Evolutionary conservation across 257 asterid genomes (phyloP).

Genomic region (Thymus mandschuricus): DNA sequence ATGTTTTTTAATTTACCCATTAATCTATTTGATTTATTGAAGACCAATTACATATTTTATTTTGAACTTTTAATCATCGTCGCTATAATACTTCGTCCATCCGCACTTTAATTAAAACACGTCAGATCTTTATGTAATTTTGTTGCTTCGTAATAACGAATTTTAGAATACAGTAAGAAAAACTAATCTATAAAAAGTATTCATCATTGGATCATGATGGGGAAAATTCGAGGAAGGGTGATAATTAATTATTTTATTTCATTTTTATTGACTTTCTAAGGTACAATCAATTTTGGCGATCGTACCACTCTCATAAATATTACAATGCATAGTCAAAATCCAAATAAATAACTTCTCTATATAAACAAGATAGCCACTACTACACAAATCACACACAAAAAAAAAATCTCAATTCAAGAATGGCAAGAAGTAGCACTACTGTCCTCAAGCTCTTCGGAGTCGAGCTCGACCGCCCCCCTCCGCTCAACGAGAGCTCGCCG

Average conservation of each 20-base stretch:
- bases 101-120: no score
- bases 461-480: constrained; percentile 43
- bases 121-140: no score
- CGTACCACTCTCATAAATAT: constrained; percentile 30
- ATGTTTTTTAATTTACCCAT: no score
- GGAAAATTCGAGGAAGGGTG: no score
- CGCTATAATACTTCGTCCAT: no score
- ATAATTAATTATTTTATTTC: not conserved
- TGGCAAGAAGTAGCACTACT: constrained; percentile 39
- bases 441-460: constrained; percentile 63
- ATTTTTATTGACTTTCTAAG: constrained; percentile 32
- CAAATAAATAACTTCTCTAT: constrained; percentile 25
- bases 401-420: constrained; percentile 25
- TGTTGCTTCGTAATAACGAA: no score
- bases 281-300: constrained; percentile 29
- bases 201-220: no score
- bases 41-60: no score
- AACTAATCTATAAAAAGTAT: no score
- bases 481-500: constrained; percentile 38
- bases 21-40: no score
- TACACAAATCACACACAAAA: constrained; percentile 28
- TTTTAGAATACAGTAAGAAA: no score
- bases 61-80: no score
- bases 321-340: constrained; percentile 42
- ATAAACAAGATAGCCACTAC: constrained; percentile 31